phyloP scores from a whole-genome alignment of 306 rosid species.

The Potentilla sterilis region DNA sequence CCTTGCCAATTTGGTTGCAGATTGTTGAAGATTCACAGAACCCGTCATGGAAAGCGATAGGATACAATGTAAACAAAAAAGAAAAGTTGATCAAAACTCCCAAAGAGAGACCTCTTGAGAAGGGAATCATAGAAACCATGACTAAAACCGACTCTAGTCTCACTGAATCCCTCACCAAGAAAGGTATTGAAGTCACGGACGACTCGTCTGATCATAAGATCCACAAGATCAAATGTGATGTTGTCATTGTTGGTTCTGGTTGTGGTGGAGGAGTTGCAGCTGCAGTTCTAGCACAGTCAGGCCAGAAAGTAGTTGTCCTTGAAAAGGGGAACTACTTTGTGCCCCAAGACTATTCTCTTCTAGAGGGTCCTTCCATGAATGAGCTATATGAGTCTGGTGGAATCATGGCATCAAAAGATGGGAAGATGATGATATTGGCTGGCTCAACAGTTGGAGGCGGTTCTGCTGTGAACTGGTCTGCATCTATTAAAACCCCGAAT shows the following conservation, averaged over 20 bases:
- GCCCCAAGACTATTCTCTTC: slow-evolving; percentile 70
- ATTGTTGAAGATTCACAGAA: slow-evolving; percentile 51
- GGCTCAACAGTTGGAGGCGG: slow-evolving; percentile 98
- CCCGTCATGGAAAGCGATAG: slow-evolving; percentile 68
- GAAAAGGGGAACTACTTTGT: slow-evolving; percentile 91
- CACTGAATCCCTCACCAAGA: slow-evolving; percentile 48
- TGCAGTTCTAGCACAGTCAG: slow-evolving; percentile 76
- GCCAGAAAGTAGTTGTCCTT: slow-evolving; percentile 69
- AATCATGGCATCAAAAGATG: slow-evolving; percentile 56
- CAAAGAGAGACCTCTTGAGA: slow-evolving; percentile 71
- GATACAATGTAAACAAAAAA: slow-evolving; percentile 51
- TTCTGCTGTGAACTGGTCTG: slow-evolving; percentile 92
- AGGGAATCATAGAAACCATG: slow-evolving; percentile 65
- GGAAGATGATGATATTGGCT: slow-evolving; percentile 68
- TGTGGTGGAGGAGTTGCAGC: slow-evolving; percentile 99
- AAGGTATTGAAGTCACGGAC: slow-evolving; percentile 65
- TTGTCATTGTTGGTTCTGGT: slow-evolving; percentile 81
- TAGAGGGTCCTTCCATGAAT: slow-evolving; percentile 74
- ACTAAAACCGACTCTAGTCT: slow-evolving; percentile 49
- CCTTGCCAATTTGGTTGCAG: slow-evolving; percentile 34
- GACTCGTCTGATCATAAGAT: slow-evolving; percentile 47
- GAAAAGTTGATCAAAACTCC: slow-evolving; percentile 31
- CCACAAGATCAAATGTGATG: slow-evolving; percentile 88
- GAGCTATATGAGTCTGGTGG: slow-evolving; percentile 75
- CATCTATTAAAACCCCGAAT: slow-evolving; percentile 75